Evolutionary conservation across 108 stramenopile species (phyloP).

Genomic region (Nitzschia sp.): DNA sequence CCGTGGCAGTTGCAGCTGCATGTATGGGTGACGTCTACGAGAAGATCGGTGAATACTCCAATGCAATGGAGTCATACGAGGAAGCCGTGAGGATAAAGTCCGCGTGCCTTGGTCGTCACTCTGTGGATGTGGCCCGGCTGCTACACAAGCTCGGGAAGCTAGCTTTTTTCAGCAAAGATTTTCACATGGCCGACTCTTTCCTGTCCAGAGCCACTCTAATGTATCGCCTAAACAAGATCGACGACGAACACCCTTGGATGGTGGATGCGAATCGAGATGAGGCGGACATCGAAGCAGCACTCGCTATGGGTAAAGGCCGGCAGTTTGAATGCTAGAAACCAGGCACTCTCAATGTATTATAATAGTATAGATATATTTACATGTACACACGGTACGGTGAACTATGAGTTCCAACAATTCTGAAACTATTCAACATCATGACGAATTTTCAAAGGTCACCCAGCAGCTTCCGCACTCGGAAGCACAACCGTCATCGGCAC

Average conservation of each 20-base stretch:
- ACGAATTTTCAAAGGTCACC: too few relatives aligned
- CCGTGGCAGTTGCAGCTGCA: conserved; percentile 65
- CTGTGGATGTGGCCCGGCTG: conserved; percentile 72
- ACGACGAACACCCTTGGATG: conserved; percentile 68
- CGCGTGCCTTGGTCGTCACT: conserved; percentile 46
- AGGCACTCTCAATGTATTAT: too few relatives aligned
- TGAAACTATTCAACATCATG: too few relatives aligned
- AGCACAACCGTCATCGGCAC: too few relatives aligned
- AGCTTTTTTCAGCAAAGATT: conserved; percentile 48
- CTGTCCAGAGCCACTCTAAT: conserved; percentile 60
- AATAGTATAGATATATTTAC: too few relatives aligned
- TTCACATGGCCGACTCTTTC: conserved; percentile 52
- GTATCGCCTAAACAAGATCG: conserved; percentile 67
- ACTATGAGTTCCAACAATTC: too few relatives aligned
- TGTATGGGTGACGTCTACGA: conserved; percentile 89
- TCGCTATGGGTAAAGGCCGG: conserved; percentile 40
- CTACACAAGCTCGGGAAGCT: conserved; percentile 84
- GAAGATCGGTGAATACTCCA: conserved; percentile 52
- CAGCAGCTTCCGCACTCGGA: too few relatives aligned
- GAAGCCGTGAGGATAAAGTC: conserved; percentile 69
- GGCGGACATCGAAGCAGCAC: conserved; percentile 78
- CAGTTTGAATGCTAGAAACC: conserved; percentile 19
- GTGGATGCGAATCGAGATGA: conserved; percentile 73
- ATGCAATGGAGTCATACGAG: conserved; percentile 68
- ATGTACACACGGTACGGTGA: too few relatives aligned